Base-by-base conservation (phyloP, 78 protist genomes). In the Trichosphaerium sp. region DNA sequence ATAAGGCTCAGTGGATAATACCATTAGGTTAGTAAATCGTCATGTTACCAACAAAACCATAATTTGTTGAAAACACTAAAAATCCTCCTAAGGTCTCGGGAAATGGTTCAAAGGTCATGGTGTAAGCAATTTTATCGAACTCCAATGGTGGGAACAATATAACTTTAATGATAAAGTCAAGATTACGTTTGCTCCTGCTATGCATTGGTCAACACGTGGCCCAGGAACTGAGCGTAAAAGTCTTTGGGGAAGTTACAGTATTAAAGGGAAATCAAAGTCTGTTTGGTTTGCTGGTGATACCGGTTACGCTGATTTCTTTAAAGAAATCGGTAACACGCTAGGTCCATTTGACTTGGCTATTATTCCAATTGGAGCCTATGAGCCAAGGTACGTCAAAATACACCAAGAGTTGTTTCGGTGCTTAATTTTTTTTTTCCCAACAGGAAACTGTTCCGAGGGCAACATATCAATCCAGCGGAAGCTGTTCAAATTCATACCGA, bases 311-410 rank as follows among this genome's bases (percentile, higher is more conserved):
- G 6, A 28, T n/a, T 43, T 70, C 12, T 78, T 71, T 34, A 78
- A 78, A 14, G 74, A 71, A 25, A 49, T 78, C 11, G 77, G 78
- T 25, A 64, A 70, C 31, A 31, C 10, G 34, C 41, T 39, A 41
- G 84, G 84, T 14, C 84, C 84, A 25, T 57, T 78, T 44, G 78
- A 78, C 32, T 31, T 65, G 42, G 40, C n/a, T n/a, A n/a, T n/a
- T 4, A 57, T 78, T 18, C 56, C 84, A 2, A 78, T 78, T 11
- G 84, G 84, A 11, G 84, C 84, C 0, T 78, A 78, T 12, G 65
- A 71, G 23, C 57, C 69, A 42, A 77, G 83, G 55, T 23, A 34
- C 1, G 60, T 77, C 66, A 77, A 69, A 54, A 2, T 28, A 1
- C 21, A 29, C 1, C 42, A n/a, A n/a, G n/a, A n/a, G n/a, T n/a